A percentile compares a stretch with the other conserved stretches of the same genome.
phyloP scores from a whole-genome alignment of 176 grass and related monocot species.

The Zea luxurians region DNA sequence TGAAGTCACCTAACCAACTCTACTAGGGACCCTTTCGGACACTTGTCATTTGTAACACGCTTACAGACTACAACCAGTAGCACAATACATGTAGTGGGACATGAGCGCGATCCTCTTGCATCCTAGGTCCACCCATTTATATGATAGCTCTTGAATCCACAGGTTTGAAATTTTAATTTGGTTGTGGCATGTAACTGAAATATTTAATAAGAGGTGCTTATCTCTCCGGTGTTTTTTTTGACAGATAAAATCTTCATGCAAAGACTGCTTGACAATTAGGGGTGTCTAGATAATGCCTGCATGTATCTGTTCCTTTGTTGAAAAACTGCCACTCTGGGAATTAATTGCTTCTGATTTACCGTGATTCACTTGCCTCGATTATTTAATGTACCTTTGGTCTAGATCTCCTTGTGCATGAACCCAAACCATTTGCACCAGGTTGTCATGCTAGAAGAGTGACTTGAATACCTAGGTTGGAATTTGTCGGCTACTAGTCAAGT shows the following conservation, averaged over 20 bases:
- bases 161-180: slow-evolving; percentile 2
- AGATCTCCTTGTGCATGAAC: background rate
- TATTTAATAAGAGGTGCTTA: background rate
- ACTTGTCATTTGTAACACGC: background rate
- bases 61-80: background rate
- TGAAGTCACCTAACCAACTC: too few species aligned
- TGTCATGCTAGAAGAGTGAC: background rate
- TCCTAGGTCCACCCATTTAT: background rate
- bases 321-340: background rate
- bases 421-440: background rate
- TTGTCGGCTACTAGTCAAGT: background rate
- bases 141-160: slow-evolving; percentile 14
- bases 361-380: background rate
- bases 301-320: background rate
- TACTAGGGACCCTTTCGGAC: too few species aligned
- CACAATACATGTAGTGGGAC: background rate
- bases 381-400: background rate
- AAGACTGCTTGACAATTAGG: background rate
- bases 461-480: background rate
- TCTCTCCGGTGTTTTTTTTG: slow-evolving; percentile 13
- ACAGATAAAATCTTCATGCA: background rate
- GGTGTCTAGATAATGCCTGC: background rate
- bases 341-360: background rate
- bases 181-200: background rate
- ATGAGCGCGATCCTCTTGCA: background rate